phyloP scores from a whole-genome alignment of 176 grass and related monocot genomes.

The Avena sativa region DNA sequence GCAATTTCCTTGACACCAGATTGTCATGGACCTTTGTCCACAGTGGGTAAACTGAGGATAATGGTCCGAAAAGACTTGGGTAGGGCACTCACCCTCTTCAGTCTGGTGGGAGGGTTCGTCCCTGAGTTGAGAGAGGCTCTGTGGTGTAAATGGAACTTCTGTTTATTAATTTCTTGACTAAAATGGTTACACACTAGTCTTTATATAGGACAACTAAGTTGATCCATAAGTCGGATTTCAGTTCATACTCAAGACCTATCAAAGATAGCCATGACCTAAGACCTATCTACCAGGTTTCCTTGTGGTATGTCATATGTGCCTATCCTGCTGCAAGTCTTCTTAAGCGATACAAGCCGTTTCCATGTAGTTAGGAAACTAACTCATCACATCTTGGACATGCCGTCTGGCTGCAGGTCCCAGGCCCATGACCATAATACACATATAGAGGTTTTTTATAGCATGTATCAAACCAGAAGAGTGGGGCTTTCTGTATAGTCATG shows the following conservation, averaged over 20 bases:
- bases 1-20: background rate
- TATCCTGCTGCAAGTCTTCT: background rate
- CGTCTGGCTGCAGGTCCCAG: background rate
- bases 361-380: background rate
- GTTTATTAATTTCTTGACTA: background rate
- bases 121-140: background rate
- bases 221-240: background rate
- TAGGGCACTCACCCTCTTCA: constrained; percentile 1
- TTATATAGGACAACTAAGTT: constrained; percentile 7
- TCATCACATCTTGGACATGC: background rate
- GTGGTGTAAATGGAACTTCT: constrained; percentile 1
- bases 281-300: background rate
- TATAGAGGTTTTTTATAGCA: too few species aligned
- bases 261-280: background rate
- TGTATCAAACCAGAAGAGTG: too few species aligned
- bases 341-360: background rate
- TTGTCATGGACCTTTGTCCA: background rate
- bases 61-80: background rate
- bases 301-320: background rate
- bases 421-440: background rate
- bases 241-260: background rate
- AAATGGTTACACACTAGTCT: background rate
- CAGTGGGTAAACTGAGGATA: background rate
- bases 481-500: too few species aligned
- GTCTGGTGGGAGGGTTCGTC: background rate